A percentile compares a stretch with the other conserved stretches of the same genome.
phyloP scores from a whole-genome alignment of 495 filamentous ascomycete genomes.

The Hypoxylon subgilvum region DNA sequence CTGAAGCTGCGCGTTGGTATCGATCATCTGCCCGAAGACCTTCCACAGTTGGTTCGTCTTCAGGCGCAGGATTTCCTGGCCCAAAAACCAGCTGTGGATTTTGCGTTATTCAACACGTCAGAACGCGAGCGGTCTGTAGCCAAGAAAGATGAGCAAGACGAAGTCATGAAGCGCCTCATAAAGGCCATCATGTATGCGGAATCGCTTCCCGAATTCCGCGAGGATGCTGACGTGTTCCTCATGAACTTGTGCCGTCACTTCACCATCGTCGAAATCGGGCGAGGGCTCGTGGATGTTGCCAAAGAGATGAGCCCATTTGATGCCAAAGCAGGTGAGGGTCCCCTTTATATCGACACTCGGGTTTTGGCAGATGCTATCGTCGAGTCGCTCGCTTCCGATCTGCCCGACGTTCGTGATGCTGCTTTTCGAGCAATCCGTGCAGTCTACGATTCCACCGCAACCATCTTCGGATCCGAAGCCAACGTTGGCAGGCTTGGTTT shows the following conservation, averaged over 20 bases:
- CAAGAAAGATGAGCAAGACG: constrained; percentile 84
- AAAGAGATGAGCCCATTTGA: constrained; percentile 77
- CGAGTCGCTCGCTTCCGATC: constrained; percentile 84
- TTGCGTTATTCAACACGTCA: constrained; percentile 69
- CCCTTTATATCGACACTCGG: constrained; percentile 80
- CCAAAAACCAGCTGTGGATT: constrained; percentile 65
- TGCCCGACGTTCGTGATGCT: constrained; percentile 77
- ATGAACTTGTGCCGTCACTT: constrained; percentile 86
- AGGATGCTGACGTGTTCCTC: constrained; percentile 73
- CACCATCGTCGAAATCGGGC: constrained; percentile 86
- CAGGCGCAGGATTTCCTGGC: constrained; percentile 84
- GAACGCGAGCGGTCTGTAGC: constrained; percentile 80
- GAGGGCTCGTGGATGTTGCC: constrained; percentile 74
- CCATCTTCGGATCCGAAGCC: constrained; percentile 77
- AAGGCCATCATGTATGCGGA: constrained; percentile 87
- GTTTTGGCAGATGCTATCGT: constrained; percentile 86
- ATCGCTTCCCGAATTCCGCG: constrained; percentile 78
- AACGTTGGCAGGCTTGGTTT: constrained; percentile 75
- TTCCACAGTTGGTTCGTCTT: constrained; percentile 80
- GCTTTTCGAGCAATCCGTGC: constrained; percentile 77
- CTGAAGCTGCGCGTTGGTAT: constrained; percentile 87
- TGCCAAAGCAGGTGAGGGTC: constrained; percentile 82
- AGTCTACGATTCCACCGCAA: constrained; percentile 75
- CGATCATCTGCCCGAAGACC: constrained; percentile 87
- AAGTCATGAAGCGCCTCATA: constrained; percentile 79